Evolutionary conservation across 257 asterid species (phyloP).

Genomic region (Nicotiana sylvestris): DNA sequence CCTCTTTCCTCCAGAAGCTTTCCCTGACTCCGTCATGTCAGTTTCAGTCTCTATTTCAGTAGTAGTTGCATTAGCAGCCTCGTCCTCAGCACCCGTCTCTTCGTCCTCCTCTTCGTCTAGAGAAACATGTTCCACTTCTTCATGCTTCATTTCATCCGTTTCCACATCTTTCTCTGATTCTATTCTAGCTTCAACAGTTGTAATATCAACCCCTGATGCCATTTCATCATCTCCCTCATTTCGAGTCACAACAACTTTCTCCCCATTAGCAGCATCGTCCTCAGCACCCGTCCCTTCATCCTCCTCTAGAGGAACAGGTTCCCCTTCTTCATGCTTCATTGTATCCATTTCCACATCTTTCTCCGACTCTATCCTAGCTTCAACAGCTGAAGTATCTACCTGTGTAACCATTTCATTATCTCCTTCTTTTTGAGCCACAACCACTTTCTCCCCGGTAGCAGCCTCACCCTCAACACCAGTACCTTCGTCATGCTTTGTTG

Average conservation of each 20-base stretch:
- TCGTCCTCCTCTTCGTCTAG: conserved; percentile 37
- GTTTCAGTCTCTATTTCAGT: conserved; percentile 76
- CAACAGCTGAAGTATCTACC: conserved; percentile 27
- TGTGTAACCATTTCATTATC: conserved; percentile 17
- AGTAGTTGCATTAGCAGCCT: conserved; percentile 47
- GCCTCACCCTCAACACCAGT: conserved; percentile 21
- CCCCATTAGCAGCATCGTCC: conserved; percentile 45
- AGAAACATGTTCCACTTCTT: conserved; percentile 20
- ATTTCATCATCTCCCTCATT: conserved; percentile 58
- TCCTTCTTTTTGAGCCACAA: conserved; percentile 9
- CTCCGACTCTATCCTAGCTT: conserved; percentile 30
- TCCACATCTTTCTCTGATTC: conserved; percentile 33
- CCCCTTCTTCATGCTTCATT: conserved; percentile 15
- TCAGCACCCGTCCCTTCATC: conserved; percentile 40
- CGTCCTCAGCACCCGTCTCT: conserved; percentile 43
- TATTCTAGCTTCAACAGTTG: conserved; percentile 23
- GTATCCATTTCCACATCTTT: conserved; percentile 24
- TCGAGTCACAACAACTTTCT: conserved; percentile 14
- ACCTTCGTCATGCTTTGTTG: conserved; percentile 21
- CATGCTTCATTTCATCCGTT: conserved; percentile 18
- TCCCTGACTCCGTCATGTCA: conserved; percentile 54
- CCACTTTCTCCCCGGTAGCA: neutral
- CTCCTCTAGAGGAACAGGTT: conserved; percentile 15
- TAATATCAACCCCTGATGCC: conserved; percentile 25
- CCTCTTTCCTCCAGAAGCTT: conserved; percentile 57